Base-by-base conservation (phyloP, 306 rosid species). In the Corylus avellana region DNA sequence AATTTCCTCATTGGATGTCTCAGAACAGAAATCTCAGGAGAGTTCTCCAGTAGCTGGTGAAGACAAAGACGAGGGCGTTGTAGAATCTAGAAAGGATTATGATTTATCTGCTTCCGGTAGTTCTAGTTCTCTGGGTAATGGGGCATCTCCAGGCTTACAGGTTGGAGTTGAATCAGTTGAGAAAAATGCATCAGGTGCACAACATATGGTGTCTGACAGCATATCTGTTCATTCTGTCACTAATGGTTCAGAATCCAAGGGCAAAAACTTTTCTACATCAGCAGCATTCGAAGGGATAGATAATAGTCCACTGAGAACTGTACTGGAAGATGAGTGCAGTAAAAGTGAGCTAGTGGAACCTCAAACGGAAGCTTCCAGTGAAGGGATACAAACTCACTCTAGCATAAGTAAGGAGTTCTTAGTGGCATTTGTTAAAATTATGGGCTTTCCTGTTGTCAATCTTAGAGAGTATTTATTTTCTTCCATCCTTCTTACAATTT, bases 361-460 rank as follows among this genome's bases (percentile, higher is more conserved):
- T 64, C 83, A 58, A 69, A 72, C 79, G 12, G 84, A 39, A 78
- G 84, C 78, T 75, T 79, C 87, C 66, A 73, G 77, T 57, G 82
- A 82, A 89, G 87, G 69, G 44, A 70, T 59, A 73, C 86, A 84
- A 72, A 71, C 70, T 66, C 86, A 79, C 80, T 66, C 87, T 29
- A 86, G 85, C 75, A 63, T 59, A 77, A 81, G 91, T 82, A 79
- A 82, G 87, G 32, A 7, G 75, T 53, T 46, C 63, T 57, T 75
- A 78, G 58, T 39, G 71, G 55, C 67, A 76, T 86, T 64, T 55
- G 32, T 75, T 77, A 54, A 69, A 44, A 70, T 74, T 49, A 82
- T 70, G 63, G 76, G 78, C 63, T 81, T 53, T 75, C 54, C 16
- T 76, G 75, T 77, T 72, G 73, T 62, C 22, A 25, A 78, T 72